phyloP scores from a whole-genome alignment of 371 early-diverging fungal species.

The Fennellomyces sp. region DNA sequence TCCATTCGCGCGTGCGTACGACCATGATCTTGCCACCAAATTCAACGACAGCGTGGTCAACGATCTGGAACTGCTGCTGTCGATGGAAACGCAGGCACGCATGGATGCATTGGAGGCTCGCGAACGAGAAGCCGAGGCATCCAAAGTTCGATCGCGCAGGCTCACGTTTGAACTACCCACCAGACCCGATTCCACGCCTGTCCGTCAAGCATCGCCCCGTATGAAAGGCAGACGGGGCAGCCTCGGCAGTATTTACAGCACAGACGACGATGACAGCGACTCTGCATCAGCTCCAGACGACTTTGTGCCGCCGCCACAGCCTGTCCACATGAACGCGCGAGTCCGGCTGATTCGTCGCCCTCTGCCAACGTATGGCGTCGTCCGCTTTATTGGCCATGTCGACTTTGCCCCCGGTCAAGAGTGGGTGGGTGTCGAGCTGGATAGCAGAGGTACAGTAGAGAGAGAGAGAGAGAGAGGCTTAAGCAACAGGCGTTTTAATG shows the following conservation, averaged over 20 bases:
- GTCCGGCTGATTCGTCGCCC: conserved; percentile 38
- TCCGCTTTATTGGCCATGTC: conserved; percentile 43
- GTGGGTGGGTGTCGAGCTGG: conserved; percentile 47
- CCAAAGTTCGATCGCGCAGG: neutral
- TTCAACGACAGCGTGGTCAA: conserved; percentile 22
- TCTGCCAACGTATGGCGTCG: conserved; percentile 33
- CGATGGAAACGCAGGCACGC: conserved; percentile 40
- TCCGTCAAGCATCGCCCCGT: neutral
- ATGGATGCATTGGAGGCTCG: conserved; percentile 30
- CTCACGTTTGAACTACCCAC: conserved; percentile 31
- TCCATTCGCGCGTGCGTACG: conserved; percentile 8
- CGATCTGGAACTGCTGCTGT: conserved; percentile 35
- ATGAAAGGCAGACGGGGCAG: too few species aligned
- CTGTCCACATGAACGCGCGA: conserved; percentile 11
- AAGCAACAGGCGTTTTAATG: too few species aligned
- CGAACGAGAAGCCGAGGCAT: neutral
- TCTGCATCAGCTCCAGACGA: neutral
- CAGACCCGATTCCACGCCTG: neutral
- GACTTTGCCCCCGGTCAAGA: conserved; percentile 29
- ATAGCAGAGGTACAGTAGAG: conserved; percentile 47
- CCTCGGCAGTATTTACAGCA: neutral
- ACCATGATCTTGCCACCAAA: conserved; percentile 21
- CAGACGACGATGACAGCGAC: neutral
- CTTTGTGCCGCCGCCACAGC: neutral
- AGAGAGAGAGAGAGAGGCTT: too few species aligned